Evolutionary conservation across 331 rosid genomes (phyloP).

Genomic region (Rhamnella rubrinervis): DNA sequence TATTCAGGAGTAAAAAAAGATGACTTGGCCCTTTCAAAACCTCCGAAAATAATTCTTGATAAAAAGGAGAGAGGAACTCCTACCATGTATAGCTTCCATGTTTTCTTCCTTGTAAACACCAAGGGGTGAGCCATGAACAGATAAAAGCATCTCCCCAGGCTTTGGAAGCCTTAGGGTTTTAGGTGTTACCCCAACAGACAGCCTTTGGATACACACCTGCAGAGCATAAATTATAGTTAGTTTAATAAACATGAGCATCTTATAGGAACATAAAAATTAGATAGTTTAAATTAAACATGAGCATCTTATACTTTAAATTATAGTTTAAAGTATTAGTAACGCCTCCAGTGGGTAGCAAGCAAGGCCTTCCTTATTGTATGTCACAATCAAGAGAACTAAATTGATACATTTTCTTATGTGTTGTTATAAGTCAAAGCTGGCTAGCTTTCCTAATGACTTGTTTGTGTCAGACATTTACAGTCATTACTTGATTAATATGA

Average conservation of each 20-base stretch:
- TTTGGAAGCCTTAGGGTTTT: constrained; percentile 73
- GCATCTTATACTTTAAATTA: constrained; percentile 9
- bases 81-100: constrained; percentile 93
- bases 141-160: constrained; percentile 90
- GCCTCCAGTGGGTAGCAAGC: background rate
- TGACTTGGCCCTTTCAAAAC: background rate
- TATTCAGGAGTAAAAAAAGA: too few species aligned
- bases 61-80: constrained; percentile 13
- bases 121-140: constrained; percentile 87
- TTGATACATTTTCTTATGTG: background rate
- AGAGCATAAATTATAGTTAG: constrained; percentile 12
- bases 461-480: background rate
- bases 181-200: constrained; percentile 86
- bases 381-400: background rate
- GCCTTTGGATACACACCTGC: constrained; percentile 72
- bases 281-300: background rate
- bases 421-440: background rate
- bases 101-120: constrained; percentile 82
- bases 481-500: constrained; percentile 5
- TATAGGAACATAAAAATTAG: background rate
- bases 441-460: background rate
- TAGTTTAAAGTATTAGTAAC: background rate
- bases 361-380: too few species aligned
- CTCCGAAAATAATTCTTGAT: constrained; percentile 3
- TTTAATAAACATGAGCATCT: constrained; percentile 1